Base-by-base conservation (phyloP, 768 basidiomycete genomes). In the Melanogaster broomeanus region DNA sequence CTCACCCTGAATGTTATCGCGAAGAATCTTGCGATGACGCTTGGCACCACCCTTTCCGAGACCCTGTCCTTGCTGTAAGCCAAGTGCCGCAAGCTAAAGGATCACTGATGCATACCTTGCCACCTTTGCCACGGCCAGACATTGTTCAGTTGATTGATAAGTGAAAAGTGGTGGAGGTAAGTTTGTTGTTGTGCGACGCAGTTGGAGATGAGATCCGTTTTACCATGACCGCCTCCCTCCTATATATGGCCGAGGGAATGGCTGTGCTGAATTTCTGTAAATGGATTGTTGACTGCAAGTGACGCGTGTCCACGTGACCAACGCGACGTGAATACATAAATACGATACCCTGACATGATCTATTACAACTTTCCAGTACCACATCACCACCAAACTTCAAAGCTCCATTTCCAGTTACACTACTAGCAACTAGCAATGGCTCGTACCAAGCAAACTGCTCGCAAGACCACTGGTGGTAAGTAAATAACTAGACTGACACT, bases 81-180 rank as follows among this genome's bases (percentile, higher is more conserved):
- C 13, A 13, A 10, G 38, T 6, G 1, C 22, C 5, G 21, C 30
- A 3, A 35, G 8, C 13, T 7, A 2, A 31, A 51, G 19, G 2
- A 11, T 19, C 19, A 27, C 0, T 39, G 5, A 24, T 44, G 10
- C 73, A 60, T 48, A 84, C 84, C 80, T 94, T 95, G 70, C 92
- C 92, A 76, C 93, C 88, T 80, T 95, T 96, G 71, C 93, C 93
- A 72, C 93, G 92, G 78, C 93, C 93, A 82, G 93, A 94, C 93
- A 95, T 93, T 69, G 67, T 60, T 31, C 3, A 15, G 52, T 10
- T 42, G 35, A 25, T 50, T 35, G 27, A 49, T 30, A 38, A 31
- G 55, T 58, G 46, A 52, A 53, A 49, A 47, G 45, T 50, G 57
- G 51, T 49, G 48, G 57, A 53, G 42, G 63, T 51, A 18, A 35